phyloP scores from a whole-genome alignment of 371 early-diverging fungal species.

The Rhizopus microsporus region DNA sequence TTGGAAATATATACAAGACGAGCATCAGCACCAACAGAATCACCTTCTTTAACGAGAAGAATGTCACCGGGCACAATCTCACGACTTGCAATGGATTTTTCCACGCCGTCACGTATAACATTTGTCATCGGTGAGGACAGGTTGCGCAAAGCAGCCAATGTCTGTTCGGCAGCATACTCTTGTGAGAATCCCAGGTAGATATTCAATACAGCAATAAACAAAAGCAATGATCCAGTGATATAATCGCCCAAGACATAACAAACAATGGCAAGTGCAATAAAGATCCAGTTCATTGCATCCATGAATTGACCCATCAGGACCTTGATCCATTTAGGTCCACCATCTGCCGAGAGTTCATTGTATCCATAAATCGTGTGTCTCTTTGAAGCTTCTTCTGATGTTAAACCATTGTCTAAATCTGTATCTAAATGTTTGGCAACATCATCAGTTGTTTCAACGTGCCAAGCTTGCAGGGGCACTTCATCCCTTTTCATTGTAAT shows the following conservation, averaged over 20 bases:
- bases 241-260: conserved; percentile 62
- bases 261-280: conserved; percentile 67
- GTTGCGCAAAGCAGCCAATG: conserved; percentile 82
- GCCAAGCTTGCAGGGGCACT: conserved; percentile 28
- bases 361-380: conserved; percentile 66
- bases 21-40: conserved; percentile 86
- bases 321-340: conserved; percentile 65
- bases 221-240: conserved; percentile 68
- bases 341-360: conserved; percentile 68
- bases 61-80: conserved; percentile 89
- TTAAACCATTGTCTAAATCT: conserved; percentile 63
- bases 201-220: conserved; percentile 76
- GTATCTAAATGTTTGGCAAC: conserved; percentile 58
- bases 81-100: conserved; percentile 62
- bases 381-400: conserved; percentile 47
- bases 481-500: neutral
- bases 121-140: conserved; percentile 76
- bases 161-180: conserved; percentile 87
- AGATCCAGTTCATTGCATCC: conserved; percentile 84
- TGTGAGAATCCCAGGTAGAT: conserved; percentile 84
- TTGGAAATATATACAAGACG: conserved; percentile 82
- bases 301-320: conserved; percentile 79
- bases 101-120: conserved; percentile 80
- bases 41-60: conserved; percentile 82
- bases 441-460: conserved; percentile 52